Evolutionary conservation across 371 early-diverging fungal genomes (phyloP).

Genomic region (Umbelopsis sp.): DNA sequence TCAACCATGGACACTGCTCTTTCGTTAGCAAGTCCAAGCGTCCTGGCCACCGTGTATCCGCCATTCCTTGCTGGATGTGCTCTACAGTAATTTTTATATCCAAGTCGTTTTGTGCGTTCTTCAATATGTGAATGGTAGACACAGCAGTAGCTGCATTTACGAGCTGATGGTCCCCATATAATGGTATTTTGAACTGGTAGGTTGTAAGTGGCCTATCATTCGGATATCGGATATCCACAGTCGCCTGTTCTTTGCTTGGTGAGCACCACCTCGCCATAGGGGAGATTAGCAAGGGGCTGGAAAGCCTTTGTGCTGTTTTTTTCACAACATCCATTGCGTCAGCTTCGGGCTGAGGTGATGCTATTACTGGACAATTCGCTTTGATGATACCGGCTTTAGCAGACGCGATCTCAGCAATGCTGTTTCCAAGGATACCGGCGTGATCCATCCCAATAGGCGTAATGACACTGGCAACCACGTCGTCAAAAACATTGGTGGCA

Average conservation of each 20-base stretch:
- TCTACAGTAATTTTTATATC: conserved; percentile 37
- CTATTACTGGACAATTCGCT: conserved; percentile 47
- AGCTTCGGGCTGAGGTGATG: conserved; percentile 53
- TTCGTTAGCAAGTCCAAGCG: conserved; percentile 59
- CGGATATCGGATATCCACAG: not conserved
- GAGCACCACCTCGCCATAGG: not conserved
- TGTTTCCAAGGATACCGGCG: conserved; percentile 70
- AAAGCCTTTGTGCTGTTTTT: conserved; percentile 28
- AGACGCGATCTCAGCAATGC: conserved; percentile 64
- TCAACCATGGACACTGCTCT: conserved; percentile 45
- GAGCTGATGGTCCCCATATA: conserved; percentile 81
- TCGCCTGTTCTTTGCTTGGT: not conserved
- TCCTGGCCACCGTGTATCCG: conserved; percentile 78
- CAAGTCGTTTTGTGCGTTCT: conserved; percentile 17
- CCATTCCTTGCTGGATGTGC: conserved; percentile 59
- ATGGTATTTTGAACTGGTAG: conserved; percentile 52
- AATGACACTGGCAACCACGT: conserved; percentile 55
- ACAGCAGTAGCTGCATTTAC: conserved; percentile 80
- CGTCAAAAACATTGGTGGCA: conserved; percentile 79
- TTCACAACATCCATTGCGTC: conserved; percentile 42
- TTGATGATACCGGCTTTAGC: conserved; percentile 85
- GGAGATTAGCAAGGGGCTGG: not conserved
- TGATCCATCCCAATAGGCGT: conserved; percentile 80
- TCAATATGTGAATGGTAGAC: conserved; percentile 62
- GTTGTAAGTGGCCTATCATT: not conserved